These are phyloP conservation scores for Talaromyces piceae DNA, from an alignment of 2,329 filamentous ascomycete genomes.

Conservation along the genomic window DNA sequence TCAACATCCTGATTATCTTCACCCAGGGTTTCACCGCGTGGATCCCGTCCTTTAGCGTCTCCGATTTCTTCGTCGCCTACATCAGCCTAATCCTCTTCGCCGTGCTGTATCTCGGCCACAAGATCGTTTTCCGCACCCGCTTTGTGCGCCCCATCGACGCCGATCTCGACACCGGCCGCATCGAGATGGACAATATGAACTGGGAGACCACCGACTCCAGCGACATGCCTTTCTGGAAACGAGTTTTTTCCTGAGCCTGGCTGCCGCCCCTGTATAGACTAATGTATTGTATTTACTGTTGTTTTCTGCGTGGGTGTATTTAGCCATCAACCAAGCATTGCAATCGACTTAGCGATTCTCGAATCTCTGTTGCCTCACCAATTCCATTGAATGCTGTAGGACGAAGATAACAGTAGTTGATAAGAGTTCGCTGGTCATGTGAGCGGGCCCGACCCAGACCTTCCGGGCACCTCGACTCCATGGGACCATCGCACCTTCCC, in stretches of 20 bases:
- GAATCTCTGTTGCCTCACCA: not conserved
- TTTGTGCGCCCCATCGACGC: slow-evolving; percentile 34
- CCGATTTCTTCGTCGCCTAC: slow-evolving; percentile 59
- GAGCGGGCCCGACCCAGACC: not conserved
- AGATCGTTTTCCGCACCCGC: slow-evolving; percentile 37
- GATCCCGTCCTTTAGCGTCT: slow-evolving; percentile 43
- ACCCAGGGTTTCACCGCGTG: slow-evolving; percentile 65
- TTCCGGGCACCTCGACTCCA: too few relatives aligned
- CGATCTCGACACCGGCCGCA: slow-evolving; percentile 37
- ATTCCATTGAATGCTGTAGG: not conserved
- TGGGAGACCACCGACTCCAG: slow-evolving; percentile 28
- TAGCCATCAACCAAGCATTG: not conserved
- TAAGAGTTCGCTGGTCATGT: not conserved
- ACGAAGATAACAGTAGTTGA: not conserved
- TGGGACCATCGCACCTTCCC: too few relatives aligned
- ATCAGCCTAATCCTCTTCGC: slow-evolving; percentile 57
- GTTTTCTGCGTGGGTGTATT: not conserved
- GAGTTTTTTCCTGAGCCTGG: slow-evolving; percentile 9
- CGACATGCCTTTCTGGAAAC: slow-evolving; percentile 24
- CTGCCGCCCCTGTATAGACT: too few relatives aligned
- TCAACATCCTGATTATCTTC: slow-evolving; percentile 56
- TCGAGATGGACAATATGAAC: slow-evolving; percentile 26
- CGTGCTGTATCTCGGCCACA: slow-evolving; percentile 47
- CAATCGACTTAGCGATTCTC: not conserved
- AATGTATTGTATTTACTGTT: not conserved